A percentile compares a stretch with the other conserved stretches of the same genome.
These are phyloP conservation scores for Truncatella angustata DNA, from an alignment of 2,329 filamentous ascomycete genomes.

Conservation along the genomic window DNA sequence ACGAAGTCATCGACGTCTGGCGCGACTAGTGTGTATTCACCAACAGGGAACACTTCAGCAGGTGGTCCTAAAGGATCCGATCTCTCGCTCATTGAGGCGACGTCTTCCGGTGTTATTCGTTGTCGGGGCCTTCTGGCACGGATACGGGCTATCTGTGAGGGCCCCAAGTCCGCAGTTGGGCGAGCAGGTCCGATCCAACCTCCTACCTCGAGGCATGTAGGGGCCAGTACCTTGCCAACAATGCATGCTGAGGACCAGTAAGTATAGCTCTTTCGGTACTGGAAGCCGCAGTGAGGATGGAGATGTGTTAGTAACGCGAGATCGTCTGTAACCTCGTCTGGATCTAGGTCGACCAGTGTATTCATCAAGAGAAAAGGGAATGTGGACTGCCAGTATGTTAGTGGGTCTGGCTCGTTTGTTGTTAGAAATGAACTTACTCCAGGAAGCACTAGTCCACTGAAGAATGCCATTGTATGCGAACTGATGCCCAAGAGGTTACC, in stretches of 20 bases:
- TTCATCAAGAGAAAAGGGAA: conserved; percentile 79
- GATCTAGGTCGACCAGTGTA: conserved; percentile 71
- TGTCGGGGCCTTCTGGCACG: conserved; percentile 59
- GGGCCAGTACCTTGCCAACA: conserved; percentile 72
- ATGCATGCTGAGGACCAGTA: conserved; percentile 74
- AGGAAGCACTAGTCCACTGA: conserved; percentile 70
- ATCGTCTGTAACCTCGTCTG: conserved; percentile 62
- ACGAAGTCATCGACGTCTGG: conserved; percentile 57
- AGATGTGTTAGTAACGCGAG: conserved; percentile 67
- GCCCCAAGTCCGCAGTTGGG: conserved; percentile 63
- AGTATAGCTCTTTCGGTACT: conserved; percentile 71
- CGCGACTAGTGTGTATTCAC: conserved; percentile 63
- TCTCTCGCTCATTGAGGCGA: conserved; percentile 63
- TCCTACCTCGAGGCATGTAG: conserved; percentile 67
- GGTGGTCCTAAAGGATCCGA: conserved; percentile 68
- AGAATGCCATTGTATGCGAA: conserved; percentile 72
- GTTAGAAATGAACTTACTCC: conserved; percentile 47
- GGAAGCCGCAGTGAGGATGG: conserved; percentile 69
- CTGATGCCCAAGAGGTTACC: conserved; percentile 58
- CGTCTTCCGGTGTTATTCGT: conserved; percentile 55
- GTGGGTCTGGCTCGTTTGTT: neutral
- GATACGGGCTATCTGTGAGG: conserved; percentile 69
- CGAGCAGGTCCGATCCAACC: conserved; percentile 75
- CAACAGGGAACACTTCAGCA: conserved; percentile 60
- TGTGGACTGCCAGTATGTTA: conserved; percentile 39